Base-by-base conservation (phyloP, 805 yeast species). In the Sugiyamaella lignohabitans region DNA sequence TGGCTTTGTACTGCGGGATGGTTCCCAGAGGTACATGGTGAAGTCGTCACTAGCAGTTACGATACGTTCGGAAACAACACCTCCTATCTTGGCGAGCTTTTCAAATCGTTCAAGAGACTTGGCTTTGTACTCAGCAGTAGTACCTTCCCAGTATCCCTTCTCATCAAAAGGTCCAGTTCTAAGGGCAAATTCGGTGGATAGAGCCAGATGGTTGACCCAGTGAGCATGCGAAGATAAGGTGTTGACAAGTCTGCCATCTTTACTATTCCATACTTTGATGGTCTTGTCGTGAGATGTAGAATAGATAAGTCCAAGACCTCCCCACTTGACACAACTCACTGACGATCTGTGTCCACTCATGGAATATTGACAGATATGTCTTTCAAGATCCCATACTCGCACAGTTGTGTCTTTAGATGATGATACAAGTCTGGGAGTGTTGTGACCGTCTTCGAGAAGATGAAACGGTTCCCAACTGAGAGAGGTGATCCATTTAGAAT, bases 11-110 rank as follows among this genome's bases (percentile, higher is more conserved):
- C 82, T 70, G 62, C 79, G 83, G 42, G 80, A 66, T 17, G 97
- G 98, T 58, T 89, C 94, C 98, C 98, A 93, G 51, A 93, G 67
- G 57, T 84, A 93, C 97, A 93, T 93, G 21, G 98, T 93, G 67
- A 91, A 91, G 67, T 93, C 98, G 62, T 93, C 98, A 62, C 89
- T 79, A 10, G 97, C 98, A 14, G 97, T 87, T 2, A 88, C 96
- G 64, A 93, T 76, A 54, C 95, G 71, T 64, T 91, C 98, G 24
- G 70, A 67, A 16, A 69, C 55, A 18, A 64, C 61, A 4, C 87
- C 87, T 16, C 74, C 73, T n/a, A 74, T 57, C 45, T 72, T 72
- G 16, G 86, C 82, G 34, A 78, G 80, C 57, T 79, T 78, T 48
- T 79, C 80, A 63, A 78, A 84, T 46, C 78, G 71, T 46, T 69